Evolutionary conservation across 805 yeast species (phyloP).

Genomic region (Zygosaccharomyces bisporus): DNA sequence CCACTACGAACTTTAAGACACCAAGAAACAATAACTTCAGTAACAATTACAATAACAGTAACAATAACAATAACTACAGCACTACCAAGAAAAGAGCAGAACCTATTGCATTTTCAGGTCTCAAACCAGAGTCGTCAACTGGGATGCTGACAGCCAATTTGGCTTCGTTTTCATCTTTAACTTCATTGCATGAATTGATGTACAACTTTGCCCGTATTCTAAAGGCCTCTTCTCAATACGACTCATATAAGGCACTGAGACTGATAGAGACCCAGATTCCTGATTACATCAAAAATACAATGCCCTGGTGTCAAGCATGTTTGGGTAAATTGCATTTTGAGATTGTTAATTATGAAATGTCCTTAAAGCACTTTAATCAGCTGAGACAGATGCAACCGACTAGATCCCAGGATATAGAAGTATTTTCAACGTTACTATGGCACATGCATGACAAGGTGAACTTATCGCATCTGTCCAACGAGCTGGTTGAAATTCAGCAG

Average conservation of each 20-base stretch:
- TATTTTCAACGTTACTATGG: conserved; percentile 88
- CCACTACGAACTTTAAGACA: conserved; percentile 22
- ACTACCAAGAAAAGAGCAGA: conserved; percentile 9
- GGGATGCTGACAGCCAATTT: conserved; percentile 6
- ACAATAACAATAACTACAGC: neutral
- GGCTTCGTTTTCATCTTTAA: conserved; percentile 8
- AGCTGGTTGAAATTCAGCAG: conserved; percentile 61
- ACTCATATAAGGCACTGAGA: conserved; percentile 76
- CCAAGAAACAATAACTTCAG: conserved; percentile 17
- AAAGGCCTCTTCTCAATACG: conserved; percentile 44
- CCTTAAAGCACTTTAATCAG: conserved; percentile 58
- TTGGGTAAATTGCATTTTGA: conserved; percentile 83
- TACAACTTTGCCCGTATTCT: conserved; percentile 22
- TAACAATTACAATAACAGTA: conserved; percentile 1
- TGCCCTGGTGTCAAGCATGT: conserved; percentile 84
- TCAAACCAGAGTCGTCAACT: conserved; percentile 9
- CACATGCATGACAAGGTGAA: conserved; percentile 79
- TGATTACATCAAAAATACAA: conserved; percentile 48
- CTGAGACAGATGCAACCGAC: conserved; percentile 71
- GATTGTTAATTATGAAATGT: conserved; percentile 75
- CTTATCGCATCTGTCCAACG: conserved; percentile 78
- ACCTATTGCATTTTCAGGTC: conserved; percentile 5
- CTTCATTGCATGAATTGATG: conserved; percentile 16
- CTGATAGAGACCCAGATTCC: conserved; percentile 57
- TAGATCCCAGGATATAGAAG: conserved; percentile 83